Base-by-base conservation (phyloP, 345 rosid genomes). In the Arabidopsis suecica region DNA sequence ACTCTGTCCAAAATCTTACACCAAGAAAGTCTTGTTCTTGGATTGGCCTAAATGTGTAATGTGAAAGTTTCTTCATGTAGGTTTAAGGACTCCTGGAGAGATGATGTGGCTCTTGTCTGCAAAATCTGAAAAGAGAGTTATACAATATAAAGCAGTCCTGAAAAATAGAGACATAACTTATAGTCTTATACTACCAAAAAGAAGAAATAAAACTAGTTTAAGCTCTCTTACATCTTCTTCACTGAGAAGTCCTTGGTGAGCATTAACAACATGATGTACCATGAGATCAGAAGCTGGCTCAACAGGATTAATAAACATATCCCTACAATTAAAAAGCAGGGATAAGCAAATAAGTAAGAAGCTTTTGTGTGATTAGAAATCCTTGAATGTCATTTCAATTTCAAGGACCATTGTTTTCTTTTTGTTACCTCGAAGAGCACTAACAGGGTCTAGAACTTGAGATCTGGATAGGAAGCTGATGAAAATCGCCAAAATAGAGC, bases 401-500 rank as follows among this genome's bases (percentile, higher is more conserved):
- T 80, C 87, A 30, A 69, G 67, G 48, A 68, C 13, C 33, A 75
- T 69, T 30, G 77, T 44, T 71, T 80, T 69, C 65, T 70, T 69
- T 70, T 73, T 75, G 71, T 78, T 76, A 67, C 80, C 76, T 1
- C 57, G 32, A 34, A 83, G 79, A 69, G 81, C 78, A 63, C 83
- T 61, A 58, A 69, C 67, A 54, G 85, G 70, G 11, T 37, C 53
- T 48, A 67, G 20, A 32, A 71, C 86, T 76, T 79, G 58, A 91
- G 89, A 83, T 89, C 93, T 44, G 89, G 91, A 83, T 85, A 91
- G 34, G 96, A 86, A 75, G 95, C 86, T 1, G 95, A 93, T 57
- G 93, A 92, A 78, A 89, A 89, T 79, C 89, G 79, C 89, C 92
- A 86, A 69, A 88, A 87, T 38, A 89, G 90, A 68, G 88, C 96